A percentile compares a stretch with the other conserved stretches of the same genome.
Evolutionary conservation across 1,284 basidiomycete species (phyloP).

Genomic region (Earliella scabrosa): DNA sequence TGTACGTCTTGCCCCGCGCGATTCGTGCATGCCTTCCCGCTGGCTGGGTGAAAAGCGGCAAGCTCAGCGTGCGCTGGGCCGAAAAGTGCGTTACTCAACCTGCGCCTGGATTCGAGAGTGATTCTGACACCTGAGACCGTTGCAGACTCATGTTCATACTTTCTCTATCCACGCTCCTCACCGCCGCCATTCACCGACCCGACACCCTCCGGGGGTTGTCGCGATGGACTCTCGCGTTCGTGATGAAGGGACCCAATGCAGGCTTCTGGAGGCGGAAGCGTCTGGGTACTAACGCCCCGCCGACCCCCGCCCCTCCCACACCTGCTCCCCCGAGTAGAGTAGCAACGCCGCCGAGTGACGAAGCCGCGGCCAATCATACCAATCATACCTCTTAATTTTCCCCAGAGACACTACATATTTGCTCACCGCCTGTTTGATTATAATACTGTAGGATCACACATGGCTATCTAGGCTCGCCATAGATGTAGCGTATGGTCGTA

Average conservation of each 20-base stretch:
- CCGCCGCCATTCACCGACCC: conserved; percentile 61
- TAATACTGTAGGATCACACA: not conserved
- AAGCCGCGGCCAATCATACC: too few species aligned
- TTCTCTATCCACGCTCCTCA: conserved; percentile 68
- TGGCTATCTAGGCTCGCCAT: conserved; percentile 65
- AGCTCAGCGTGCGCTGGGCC: conserved; percentile 40
- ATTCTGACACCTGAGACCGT: not conserved
- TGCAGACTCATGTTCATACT: conserved; percentile 54
- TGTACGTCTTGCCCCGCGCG: conserved; percentile 77
- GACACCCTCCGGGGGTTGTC: conserved; percentile 71
- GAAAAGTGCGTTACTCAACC: conserved; percentile 53
- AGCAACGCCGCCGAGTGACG: conserved; percentile 2
- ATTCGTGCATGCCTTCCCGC: conserved; percentile 62
- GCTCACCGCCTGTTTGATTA: not conserved
- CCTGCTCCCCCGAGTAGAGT: conserved; percentile 19
- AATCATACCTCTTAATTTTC: too few species aligned
- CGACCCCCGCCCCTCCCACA: conserved; percentile 21
- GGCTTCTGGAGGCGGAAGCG: conserved; percentile 52
- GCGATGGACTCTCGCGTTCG: conserved; percentile 67
- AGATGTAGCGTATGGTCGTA: conserved; percentile 89
- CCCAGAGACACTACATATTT: too few species aligned
- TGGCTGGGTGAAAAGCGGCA: conserved; percentile 51
- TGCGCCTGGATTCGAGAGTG: conserved; percentile 29
- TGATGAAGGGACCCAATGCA: conserved; percentile 60
- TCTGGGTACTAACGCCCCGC: conserved; percentile 23